Conservation (phyloP, 306 rosid genomes). For the Luffa aegyptiaca region DNA sequence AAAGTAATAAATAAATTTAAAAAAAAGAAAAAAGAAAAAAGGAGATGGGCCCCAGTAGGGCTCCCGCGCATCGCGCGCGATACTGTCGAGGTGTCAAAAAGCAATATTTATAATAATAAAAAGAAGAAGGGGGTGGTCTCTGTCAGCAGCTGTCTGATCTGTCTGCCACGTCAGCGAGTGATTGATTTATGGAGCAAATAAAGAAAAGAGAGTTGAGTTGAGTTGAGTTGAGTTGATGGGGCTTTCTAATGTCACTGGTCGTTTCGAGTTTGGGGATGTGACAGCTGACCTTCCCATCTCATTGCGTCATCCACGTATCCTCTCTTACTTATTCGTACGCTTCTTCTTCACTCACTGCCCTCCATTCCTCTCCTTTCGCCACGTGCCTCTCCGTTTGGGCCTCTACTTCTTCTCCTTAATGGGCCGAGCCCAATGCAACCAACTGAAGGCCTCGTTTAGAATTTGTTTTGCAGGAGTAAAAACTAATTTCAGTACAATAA, state of each 20-base stretch:
- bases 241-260: conserved; percentile 24
- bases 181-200: neutral
- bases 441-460: no score
- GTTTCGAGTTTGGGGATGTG: conserved; percentile 17
- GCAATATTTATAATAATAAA: neutral
- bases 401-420: no score
- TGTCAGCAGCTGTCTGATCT: conserved; percentile 33
- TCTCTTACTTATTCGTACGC: conserved; percentile 5
- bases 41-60: neutral
- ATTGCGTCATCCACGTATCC: conserved; percentile 28
- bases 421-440: no score
- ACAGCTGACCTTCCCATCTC: conserved; percentile 17
- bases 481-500: no score
- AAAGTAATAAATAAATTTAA: neutral
- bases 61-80: conserved; percentile 87
- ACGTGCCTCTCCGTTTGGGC: neutral
- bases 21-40: neutral
- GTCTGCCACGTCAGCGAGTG: conserved; percentile 24
- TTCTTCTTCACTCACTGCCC: neutral
- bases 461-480: no score
- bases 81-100: conserved; percentile 22
- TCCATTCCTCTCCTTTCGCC: neutral
- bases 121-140: neutral
- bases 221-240: neutral
- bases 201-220: neutral